Conservation (phyloP, 2,329 filamentous ascomycete genomes). For the Aspergillus tamarii region DNA sequence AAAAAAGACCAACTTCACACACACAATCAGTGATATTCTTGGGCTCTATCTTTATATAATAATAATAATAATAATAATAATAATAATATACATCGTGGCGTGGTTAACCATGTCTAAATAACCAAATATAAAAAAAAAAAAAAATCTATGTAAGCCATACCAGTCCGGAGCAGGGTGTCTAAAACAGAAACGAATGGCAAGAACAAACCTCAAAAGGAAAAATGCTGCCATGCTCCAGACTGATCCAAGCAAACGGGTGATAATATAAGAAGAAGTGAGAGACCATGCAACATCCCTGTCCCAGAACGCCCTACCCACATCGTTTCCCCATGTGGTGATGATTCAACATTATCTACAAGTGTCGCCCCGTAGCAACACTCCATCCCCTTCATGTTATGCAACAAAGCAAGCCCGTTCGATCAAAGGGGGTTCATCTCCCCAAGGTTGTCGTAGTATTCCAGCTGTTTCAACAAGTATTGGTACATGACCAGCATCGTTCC, state of each 20-base stretch:
- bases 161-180: constrained; percentile 10
- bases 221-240: constrained; percentile 14
- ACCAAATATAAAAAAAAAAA: background rate
- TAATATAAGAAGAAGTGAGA: constrained; percentile 15
- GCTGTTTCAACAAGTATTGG: constrained; percentile 78
- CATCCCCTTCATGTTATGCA: background rate
- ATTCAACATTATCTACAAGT: constrained; percentile 14
- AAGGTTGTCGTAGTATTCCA: constrained; percentile 60
- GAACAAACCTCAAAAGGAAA: constrained; percentile 1
- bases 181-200: constrained; percentile 8
- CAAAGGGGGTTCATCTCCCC: constrained; percentile 28
- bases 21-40: background rate
- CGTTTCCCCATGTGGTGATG: constrained; percentile 21
- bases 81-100: background rate
- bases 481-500: constrained; percentile 97
- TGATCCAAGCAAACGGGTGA: constrained; percentile 10
- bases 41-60: constrained; percentile 4
- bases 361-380: background rate
- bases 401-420: background rate
- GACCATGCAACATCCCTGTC: constrained; percentile 17
- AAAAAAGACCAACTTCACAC: background rate
- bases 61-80: background rate
- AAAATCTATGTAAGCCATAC: constrained; percentile 16
- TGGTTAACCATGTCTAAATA: constrained; percentile 15
- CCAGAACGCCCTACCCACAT: constrained; percentile 27